Evolutionary conservation across 768 basidiomycete genomes (phyloP).

Genomic region (Mycena galopus): DNA sequence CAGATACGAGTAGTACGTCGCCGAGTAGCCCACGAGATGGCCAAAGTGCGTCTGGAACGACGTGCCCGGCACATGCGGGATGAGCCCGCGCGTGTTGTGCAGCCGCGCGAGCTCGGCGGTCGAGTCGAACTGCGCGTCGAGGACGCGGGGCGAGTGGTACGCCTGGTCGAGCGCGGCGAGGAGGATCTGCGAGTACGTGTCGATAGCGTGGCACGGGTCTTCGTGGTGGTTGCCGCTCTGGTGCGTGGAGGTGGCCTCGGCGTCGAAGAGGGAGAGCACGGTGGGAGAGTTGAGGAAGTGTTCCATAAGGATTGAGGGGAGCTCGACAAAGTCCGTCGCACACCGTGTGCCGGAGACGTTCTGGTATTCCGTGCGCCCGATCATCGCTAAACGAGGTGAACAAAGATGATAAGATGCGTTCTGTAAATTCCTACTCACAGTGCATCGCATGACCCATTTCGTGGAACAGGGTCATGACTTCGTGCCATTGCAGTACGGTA

Average conservation of each 20-base stretch:
- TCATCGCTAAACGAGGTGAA: constrained; percentile 79
- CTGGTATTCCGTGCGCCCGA: constrained; percentile 96
- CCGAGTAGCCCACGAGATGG: constrained; percentile 95
- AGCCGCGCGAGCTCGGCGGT: constrained; percentile 74
- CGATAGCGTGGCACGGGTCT: constrained; percentile 86
- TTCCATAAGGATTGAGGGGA: constrained; percentile 99
- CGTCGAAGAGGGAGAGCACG: constrained; percentile 85
- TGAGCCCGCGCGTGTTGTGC: constrained; percentile 77
- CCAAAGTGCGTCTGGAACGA: constrained; percentile 97
- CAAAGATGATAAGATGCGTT: constrained; percentile 13
- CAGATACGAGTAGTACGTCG: constrained; percentile 97
- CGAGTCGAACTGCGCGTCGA: constrained; percentile 75
- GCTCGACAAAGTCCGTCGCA: constrained; percentile 97
- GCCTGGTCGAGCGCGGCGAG: constrained; percentile 90
- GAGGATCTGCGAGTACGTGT: constrained; percentile 91
- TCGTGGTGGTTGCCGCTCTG: constrained; percentile 76
- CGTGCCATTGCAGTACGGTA: constrained; percentile 89
- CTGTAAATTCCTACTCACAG: constrained; percentile 69
- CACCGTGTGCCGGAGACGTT: constrained; percentile 98
- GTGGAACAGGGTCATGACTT: constrained; percentile 94
- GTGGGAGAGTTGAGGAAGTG: constrained; percentile 90
- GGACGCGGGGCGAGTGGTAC: constrained; percentile 82
- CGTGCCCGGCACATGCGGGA: constrained; percentile 87
- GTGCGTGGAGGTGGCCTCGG: constrained; percentile 59
- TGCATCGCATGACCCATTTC: constrained; percentile 99